phyloP scores from a whole-genome alignment of 208 protist species.

The Crithidia sp. region DNA sequence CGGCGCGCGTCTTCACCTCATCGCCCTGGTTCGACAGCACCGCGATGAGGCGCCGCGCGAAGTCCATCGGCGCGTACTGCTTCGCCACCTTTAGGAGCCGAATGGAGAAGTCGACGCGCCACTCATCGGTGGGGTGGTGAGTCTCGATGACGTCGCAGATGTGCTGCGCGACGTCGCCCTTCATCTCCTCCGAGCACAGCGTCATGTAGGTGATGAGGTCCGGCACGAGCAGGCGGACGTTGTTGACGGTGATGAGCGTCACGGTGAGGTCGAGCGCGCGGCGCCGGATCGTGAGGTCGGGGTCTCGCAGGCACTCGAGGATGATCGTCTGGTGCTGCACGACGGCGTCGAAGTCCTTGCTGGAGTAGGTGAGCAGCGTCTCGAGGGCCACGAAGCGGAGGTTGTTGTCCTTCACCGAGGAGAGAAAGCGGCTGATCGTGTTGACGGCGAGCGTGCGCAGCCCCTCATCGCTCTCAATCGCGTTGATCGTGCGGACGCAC shows the following conservation, averaged over 20 bases:
- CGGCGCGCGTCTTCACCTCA: slow-evolving; percentile 90
- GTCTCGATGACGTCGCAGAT: slow-evolving; percentile 93
- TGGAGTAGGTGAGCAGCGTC: slow-evolving; percentile 92
- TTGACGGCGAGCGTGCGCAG: slow-evolving; percentile 96
- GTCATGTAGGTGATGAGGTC: slow-evolving; percentile 96
- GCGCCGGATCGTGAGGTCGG: slow-evolving; percentile 97
- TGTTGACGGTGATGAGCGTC: slow-evolving; percentile 94
- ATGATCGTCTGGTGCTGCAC: slow-evolving; percentile 94
- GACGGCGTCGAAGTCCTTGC: slow-evolving; percentile 87
- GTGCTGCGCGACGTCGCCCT: slow-evolving; percentile 92
- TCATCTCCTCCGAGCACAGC: slow-evolving; percentile 94
- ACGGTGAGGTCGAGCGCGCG: slow-evolving; percentile 97
- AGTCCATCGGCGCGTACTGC: slow-evolving; percentile 67
- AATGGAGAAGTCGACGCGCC: slow-evolving; percentile 97
- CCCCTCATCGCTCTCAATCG: slow-evolving; percentile 93
- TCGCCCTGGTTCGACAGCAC: slow-evolving; percentile 85
- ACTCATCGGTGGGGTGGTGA: slow-evolving; percentile 94
- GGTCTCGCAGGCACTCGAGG: slow-evolving; percentile 96
- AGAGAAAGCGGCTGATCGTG: slow-evolving; percentile 98
- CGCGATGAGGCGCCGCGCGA: slow-evolving; percentile 86
- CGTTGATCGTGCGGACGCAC: slow-evolving; percentile 98
- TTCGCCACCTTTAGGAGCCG: slow-evolving; percentile 88
- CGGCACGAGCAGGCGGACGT: slow-evolving; percentile 94
- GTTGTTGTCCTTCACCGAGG: slow-evolving; percentile 97
- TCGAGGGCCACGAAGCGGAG: slow-evolving; percentile 98